Conservation (phyloP, 1,284 basidiomycete species). For the Vanrija pseudolonga region DNA sequence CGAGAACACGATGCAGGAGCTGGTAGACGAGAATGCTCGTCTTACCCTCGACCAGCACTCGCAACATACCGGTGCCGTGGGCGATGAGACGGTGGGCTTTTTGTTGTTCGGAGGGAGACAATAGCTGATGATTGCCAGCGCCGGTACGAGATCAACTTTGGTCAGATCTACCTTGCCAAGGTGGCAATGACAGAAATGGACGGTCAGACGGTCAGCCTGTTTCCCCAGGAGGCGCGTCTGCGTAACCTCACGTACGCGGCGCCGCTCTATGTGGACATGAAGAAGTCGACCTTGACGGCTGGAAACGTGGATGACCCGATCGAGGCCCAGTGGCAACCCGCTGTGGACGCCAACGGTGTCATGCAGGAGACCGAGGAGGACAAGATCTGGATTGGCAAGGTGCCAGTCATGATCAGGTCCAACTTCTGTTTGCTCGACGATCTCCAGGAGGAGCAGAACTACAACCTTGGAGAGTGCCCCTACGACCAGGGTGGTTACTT, state of each 20-base stretch:
- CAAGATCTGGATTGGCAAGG: slow-evolving; percentile 97
- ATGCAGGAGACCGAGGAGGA: slow-evolving; percentile 63
- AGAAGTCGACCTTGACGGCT: slow-evolving; percentile 75
- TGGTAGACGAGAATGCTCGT: slow-evolving; percentile 92
- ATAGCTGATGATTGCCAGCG: slow-evolving; percentile 56
- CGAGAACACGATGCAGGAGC: slow-evolving; percentile 99
- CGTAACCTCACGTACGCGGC: slow-evolving; percentile 78
- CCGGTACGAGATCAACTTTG: slow-evolving; percentile 95
- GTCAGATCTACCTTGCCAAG: slow-evolving; percentile 93
- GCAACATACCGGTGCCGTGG: slow-evolving; percentile 83
- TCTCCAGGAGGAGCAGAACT: slow-evolving; percentile 74
- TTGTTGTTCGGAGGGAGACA: not conserved
- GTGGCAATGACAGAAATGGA: slow-evolving; percentile 95
- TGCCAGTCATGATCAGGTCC: slow-evolving; percentile 96
- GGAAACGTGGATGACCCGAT: slow-evolving; percentile 67
- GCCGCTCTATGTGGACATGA: slow-evolving; percentile 94
- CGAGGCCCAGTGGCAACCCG: slow-evolving; percentile 71
- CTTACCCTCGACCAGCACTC: slow-evolving; percentile 94
- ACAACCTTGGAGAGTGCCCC: slow-evolving; percentile 93
- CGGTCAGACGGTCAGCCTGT: slow-evolving; percentile 86
- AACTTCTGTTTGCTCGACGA: slow-evolving; percentile 88
- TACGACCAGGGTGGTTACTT: slow-evolving; percentile 98
- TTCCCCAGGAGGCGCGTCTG: slow-evolving; percentile 95
- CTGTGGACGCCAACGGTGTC: slow-evolving; percentile 59
- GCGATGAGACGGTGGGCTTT: slow-evolving; percentile 60